Evolutionary conservation across 495 filamentous ascomycete genomes (phyloP).

Genomic region (Rhypophila decipiens): DNA sequence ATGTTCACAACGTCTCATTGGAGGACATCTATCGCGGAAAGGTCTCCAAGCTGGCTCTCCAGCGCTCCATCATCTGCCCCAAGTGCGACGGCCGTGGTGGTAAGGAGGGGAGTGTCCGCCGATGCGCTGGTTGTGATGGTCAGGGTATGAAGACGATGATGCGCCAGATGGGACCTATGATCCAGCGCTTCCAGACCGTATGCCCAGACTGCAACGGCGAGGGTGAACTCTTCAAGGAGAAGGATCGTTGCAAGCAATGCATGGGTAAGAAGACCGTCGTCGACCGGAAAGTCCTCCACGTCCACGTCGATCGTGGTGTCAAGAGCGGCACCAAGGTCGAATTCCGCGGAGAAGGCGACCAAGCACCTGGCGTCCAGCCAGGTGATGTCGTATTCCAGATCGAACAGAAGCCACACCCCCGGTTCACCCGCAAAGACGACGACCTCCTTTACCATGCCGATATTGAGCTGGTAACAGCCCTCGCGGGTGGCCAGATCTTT

Average conservation of each 20-base stretch:
- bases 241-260: constrained; percentile 93
- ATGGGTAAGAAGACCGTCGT: constrained; percentile 94
- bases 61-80: constrained; percentile 94
- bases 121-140: constrained; percentile 84
- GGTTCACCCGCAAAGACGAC: constrained; percentile 94
- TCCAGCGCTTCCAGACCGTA: constrained; percentile 98
- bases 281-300: constrained; percentile 96
- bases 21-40: constrained; percentile 99
- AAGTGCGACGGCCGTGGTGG: constrained; percentile 94
- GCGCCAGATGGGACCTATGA: constrained; percentile 99
- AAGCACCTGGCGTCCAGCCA: constrained; percentile 84
- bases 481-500: constrained; percentile 80
- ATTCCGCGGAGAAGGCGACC: constrained; percentile 94
- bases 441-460: constrained; percentile 94
- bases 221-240: constrained; percentile 90
- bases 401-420: constrained; percentile 91
- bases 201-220: constrained; percentile 98
- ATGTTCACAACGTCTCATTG: constrained; percentile 94
- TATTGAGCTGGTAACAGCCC: constrained; percentile 91
- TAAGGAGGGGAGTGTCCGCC: constrained; percentile 93
- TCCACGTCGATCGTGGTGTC: constrained; percentile 94
- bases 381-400: constrained; percentile 98
- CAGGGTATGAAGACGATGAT: constrained; percentile 99
- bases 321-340: constrained; percentile 90
- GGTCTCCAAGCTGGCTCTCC: constrained; percentile 91